Base-by-base conservation (phyloP, 2,329 filamentous ascomycete genomes). In the Trichoderma brevicompactum region DNA sequence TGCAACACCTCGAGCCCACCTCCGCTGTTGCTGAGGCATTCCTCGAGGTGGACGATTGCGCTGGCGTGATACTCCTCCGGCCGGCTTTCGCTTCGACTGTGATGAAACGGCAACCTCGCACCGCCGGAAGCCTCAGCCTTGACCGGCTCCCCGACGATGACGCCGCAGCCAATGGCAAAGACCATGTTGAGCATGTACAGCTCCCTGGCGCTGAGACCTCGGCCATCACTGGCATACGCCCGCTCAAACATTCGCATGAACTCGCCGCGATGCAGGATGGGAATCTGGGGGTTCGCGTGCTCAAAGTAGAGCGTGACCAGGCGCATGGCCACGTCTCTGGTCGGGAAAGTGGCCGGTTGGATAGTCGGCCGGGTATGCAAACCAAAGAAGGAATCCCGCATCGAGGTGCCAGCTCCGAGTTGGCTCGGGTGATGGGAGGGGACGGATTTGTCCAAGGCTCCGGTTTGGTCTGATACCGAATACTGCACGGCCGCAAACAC, bases 311-410 rank as follows among this genome's bases (percentile, higher is more conserved):
- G 84, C 63, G 88, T 86, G 43, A 92, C 89, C 17, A 98, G 83
- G 66, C 87, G 86, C 63, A 85, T 78, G 0, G 89, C 94, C 2
- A 97, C 81, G 38, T 91, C 87, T 68, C 86, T 87, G 68, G 91
- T 87, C 0, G 95, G 95, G 71, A 98, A 97, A 0, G 88, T 84
- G 0, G 94, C 94, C 50, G 91, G 91, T 68, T 91, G 89, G 74
- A 97, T 95, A 15, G 89, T 92, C 1, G 94, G 92, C 71, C 91
- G 94, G 2, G 92, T 96, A 71, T 97, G 93, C 50, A 98, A 81
- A n/a, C 94, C 94, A 74, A 98, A 98, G 82, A 97, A 97, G 0
- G 93, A 96, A 77, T 98, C 94, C 66, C 94, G 87, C 90, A 97
- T 95, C 12, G 91, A 92, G 17, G 92, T 92, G 43, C 88, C 89